phyloP scores from a whole-genome alignment of 306 rosid genomes.

The Quercus engelmannii region DNA sequence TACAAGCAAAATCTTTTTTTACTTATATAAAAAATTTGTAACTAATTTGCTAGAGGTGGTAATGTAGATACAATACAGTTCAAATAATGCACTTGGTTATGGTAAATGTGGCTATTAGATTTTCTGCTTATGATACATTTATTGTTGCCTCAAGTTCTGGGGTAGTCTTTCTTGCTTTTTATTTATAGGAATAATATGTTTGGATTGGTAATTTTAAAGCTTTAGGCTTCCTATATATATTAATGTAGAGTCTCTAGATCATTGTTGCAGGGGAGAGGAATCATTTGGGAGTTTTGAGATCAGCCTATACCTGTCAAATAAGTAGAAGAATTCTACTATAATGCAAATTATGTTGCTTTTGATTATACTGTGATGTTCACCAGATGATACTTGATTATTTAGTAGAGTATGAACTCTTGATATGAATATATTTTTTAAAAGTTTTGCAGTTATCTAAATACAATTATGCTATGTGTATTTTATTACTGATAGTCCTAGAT shows the following conservation, averaged over 20 bases:
- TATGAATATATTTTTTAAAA: background rate
- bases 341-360: background rate
- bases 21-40: background rate
- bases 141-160: background rate
- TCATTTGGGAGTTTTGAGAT: background rate
- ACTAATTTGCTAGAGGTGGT: background rate
- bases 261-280: background rate
- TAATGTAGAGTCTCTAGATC: background rate
- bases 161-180: background rate
- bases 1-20: too few species aligned
- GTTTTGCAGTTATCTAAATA: background rate
- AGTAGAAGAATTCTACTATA: background rate
- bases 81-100: background rate
- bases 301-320: background rate
- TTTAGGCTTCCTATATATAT: background rate
- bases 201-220: background rate
- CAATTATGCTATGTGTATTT: background rate
- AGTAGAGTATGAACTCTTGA: background rate
- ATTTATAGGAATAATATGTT: background rate
- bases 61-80: background rate
- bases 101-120: background rate
- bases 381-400: background rate
- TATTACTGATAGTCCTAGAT: constrained; percentile 19
- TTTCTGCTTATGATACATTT: background rate
- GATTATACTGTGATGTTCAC: background rate